These are phyloP conservation scores for Neurospora discreta DNA, from an alignment of 495 filamentous ascomycete species.

Conservation along the genomic window DNA sequence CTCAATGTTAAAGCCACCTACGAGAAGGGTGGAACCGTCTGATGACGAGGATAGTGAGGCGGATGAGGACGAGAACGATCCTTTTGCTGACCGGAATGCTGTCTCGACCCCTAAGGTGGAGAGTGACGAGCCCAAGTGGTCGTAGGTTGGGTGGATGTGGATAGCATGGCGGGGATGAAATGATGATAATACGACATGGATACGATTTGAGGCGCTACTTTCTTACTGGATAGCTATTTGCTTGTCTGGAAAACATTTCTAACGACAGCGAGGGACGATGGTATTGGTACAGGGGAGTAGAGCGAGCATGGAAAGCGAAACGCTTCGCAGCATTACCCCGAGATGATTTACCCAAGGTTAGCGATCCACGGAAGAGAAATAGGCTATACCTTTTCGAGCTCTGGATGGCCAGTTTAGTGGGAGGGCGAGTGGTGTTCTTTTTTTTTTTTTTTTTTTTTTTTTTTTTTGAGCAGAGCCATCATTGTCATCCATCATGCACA, in stretches of 20 bases:
- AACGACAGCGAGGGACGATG: neutral
- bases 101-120: constrained; percentile 9
- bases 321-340: neutral
- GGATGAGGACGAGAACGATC: constrained; percentile 54
- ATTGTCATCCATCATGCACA: neutral
- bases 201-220: neutral
- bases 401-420: neutral
- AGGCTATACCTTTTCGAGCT: neutral
- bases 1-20: constrained; percentile 16
- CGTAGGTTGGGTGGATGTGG: neutral
- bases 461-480: no score
- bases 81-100: constrained; percentile 68
- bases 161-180: neutral
- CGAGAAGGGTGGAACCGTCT: constrained; percentile 14
- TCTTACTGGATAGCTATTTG: neutral
- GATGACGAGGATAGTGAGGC: constrained; percentile 31
- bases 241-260: neutral
- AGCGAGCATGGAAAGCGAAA: neutral
- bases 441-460: no score
- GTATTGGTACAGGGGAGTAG: neutral
- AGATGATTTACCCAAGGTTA: neutral
- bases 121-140: constrained; percentile 5
- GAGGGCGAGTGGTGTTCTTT: no score
- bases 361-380: neutral
- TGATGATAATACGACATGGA: neutral